phyloP scores from a whole-genome alignment of 2,329 filamentous ascomycete genomes.

The Pseudocercospora fijiensis region DNA sequence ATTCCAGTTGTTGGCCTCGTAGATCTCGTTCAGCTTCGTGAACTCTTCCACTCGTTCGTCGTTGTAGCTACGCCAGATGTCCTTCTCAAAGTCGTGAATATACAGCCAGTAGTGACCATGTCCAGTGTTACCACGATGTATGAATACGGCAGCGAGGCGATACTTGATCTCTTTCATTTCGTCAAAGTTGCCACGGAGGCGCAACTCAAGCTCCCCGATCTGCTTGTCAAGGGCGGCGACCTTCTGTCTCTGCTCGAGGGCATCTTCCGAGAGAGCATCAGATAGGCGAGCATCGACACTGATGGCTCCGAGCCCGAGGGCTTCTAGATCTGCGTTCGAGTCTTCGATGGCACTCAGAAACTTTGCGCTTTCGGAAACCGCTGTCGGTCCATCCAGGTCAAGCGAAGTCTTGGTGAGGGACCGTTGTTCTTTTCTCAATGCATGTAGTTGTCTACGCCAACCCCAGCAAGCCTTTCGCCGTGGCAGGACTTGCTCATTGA shows the following conservation, averaged over 20 bases:
- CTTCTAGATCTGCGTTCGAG: slow-evolving; percentile 31
- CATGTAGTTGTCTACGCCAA: slow-evolving; percentile 61
- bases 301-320: slow-evolving; percentile 41
- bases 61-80: slow-evolving; percentile 91
- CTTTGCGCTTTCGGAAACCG: slow-evolving; percentile 38
- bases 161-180: slow-evolving; percentile 69
- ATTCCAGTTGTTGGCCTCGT: slow-evolving; percentile 61
- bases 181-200: slow-evolving; percentile 60
- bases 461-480: slow-evolving; percentile 71
- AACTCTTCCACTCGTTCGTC: slow-evolving; percentile 75
- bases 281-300: slow-evolving; percentile 45
- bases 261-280: slow-evolving; percentile 47
- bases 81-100: slow-evolving; percentile 81
- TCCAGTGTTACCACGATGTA: slow-evolving; percentile 67
- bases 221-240: slow-evolving; percentile 42
- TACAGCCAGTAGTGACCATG: slow-evolving; percentile 95
- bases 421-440: slow-evolving; percentile 34
- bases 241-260: slow-evolving; percentile 47
- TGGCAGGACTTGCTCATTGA: slow-evolving; percentile 60
- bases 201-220: slow-evolving; percentile 50
- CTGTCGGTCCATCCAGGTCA: slow-evolving; percentile 29
- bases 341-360: slow-evolving; percentile 47
- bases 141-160: slow-evolving; percentile 85
- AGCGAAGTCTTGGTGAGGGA: slow-evolving; percentile 26
- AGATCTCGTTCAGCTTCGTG: slow-evolving; percentile 57